phyloP scores from a whole-genome alignment of 2,329 filamentous ascomycete genomes.

The Magnaporthales sp. region DNA sequence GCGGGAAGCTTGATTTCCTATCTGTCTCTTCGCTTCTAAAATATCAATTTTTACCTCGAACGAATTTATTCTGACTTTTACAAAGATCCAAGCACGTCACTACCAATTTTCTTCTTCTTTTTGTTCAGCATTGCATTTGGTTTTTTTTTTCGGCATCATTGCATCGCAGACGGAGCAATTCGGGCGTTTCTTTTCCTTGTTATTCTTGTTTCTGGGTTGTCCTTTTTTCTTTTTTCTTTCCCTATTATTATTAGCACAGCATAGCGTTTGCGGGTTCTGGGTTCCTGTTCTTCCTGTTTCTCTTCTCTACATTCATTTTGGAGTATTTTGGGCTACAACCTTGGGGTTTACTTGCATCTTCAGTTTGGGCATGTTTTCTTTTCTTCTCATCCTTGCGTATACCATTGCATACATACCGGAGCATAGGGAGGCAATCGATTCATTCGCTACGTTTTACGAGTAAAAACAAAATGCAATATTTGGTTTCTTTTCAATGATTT shows the following conservation, averaged over 20 bases:
- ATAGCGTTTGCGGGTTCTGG: neutral
- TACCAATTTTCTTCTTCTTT: neutral
- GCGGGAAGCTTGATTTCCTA: neutral
- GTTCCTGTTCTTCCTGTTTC: neutral
- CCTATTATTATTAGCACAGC: too few species aligned
- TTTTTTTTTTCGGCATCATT: too few species aligned
- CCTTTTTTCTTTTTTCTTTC: too few species aligned
- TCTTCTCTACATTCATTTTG: slow-evolving; percentile 5
- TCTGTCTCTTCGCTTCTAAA: neutral
- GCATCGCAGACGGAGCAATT: neutral
- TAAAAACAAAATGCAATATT: neutral
- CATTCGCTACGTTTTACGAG: too few species aligned
- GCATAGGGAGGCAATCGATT: neutral
- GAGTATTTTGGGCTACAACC: neutral
- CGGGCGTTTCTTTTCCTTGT: neutral
- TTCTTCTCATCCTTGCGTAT: neutral
- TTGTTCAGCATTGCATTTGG: neutral
- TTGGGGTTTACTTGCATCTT: neutral
- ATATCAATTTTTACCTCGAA: neutral
- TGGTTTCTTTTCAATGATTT: neutral
- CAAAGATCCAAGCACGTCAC: neutral
- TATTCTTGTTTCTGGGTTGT: neutral
- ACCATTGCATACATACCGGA: slow-evolving; percentile 2
- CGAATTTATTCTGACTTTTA: neutral
- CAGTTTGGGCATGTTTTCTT: neutral